A percentile compares a stretch with the other conserved stretches of the same genome.
These are phyloP conservation scores for Caryopteris hybrid DNA, from an alignment of 305 asterid species.

Conservation along the genomic window DNA sequence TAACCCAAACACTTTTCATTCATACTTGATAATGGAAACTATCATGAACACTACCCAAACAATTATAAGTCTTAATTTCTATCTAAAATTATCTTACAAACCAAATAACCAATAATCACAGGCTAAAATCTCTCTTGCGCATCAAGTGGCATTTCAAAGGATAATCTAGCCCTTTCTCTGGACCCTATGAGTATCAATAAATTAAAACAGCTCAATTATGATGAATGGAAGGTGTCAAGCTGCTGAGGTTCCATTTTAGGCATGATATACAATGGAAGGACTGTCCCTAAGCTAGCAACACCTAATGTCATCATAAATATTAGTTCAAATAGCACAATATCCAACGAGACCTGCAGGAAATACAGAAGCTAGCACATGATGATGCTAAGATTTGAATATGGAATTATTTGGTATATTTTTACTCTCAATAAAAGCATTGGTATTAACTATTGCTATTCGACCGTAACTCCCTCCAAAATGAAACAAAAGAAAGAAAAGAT, in stretches of 20 bases:
- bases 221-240: not conserved
- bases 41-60: not conserved
- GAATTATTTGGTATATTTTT: not conserved
- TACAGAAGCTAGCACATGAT: not conserved
- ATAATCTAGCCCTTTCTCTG: not conserved
- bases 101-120: not conserved
- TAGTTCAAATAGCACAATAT: slow-evolving; percentile 5
- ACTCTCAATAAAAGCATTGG: not conserved
- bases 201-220: not conserved
- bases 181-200: not conserved
- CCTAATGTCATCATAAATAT: not conserved
- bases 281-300: not conserved
- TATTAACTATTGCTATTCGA: not conserved
- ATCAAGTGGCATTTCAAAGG: not conserved
- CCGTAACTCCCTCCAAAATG: not conserved
- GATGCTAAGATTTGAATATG: not conserved
- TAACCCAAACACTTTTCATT: not conserved
- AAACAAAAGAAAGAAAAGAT: slow-evolving; percentile 1
- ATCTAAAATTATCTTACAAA: not conserved
- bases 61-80: not conserved
- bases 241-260: not conserved
- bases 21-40: not conserved
- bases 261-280: not conserved
- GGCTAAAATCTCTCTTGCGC: not conserved
- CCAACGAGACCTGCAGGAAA: not conserved